Conservation (phyloP, 768 basidiomycete species). For the Mycena indigotica region DNA sequence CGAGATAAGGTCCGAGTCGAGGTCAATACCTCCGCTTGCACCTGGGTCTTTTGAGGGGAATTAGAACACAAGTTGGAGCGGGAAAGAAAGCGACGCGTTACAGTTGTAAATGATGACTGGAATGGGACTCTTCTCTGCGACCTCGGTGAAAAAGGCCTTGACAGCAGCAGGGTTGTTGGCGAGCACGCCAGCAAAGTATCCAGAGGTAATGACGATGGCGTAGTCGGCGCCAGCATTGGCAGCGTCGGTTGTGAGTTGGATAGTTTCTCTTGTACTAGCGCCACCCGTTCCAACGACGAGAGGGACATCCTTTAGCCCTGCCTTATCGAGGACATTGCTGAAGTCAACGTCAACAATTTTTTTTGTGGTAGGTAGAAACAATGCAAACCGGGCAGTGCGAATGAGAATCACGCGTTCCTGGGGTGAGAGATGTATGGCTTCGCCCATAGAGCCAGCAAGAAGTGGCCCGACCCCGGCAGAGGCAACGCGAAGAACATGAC, state of each 20-base stretch:
- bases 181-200: slow-evolving; percentile 84
- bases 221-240: slow-evolving; percentile 86
- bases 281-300: background rate
- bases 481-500: slow-evolving; percentile 66
- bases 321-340: slow-evolving; percentile 36
- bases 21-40: slow-evolving; percentile 85
- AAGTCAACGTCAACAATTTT: slow-evolving; percentile 78
- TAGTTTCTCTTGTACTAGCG: slow-evolving; percentile 75
- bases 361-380: slow-evolving; percentile 65
- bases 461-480: slow-evolving; percentile 70
- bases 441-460: slow-evolving; percentile 83
- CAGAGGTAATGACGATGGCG: slow-evolving; percentile 81
- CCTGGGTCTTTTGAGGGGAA: slow-evolving; percentile 73
- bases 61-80: background rate
- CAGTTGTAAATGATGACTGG: slow-evolving; percentile 91
- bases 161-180: slow-evolving; percentile 69
- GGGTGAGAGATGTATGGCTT: slow-evolving; percentile 74
- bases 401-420: slow-evolving; percentile 68
- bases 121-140: slow-evolving; percentile 78
- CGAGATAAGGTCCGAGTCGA: slow-evolving; percentile 85
- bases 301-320: background rate
- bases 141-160: slow-evolving; percentile 77
- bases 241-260: slow-evolving; percentile 74
- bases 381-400: slow-evolving; percentile 63
- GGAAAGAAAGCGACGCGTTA: slow-evolving; percentile 32